Conservation (phyloP, 176 grass and related monocot species). For the Echinochloa phyllopogon region DNA sequence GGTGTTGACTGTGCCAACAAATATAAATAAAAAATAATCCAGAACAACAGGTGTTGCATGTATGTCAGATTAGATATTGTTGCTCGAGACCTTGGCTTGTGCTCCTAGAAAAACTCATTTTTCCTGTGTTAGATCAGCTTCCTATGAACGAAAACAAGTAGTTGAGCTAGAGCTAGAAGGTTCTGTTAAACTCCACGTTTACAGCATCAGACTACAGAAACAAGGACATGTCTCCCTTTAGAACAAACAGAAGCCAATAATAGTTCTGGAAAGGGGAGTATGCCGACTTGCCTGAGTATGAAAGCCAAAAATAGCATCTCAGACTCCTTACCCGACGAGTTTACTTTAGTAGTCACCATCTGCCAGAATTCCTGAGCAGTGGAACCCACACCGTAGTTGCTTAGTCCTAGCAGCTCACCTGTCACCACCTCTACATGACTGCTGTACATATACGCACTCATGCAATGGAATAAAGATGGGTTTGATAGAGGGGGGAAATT, state of each 20-base stretch:
- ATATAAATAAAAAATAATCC: not conserved
- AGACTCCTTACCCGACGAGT: not conserved
- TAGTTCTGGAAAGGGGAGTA: conserved; percentile 35
- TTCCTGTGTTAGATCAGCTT: conserved; percentile 47
- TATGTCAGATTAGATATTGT: conserved; percentile 2
- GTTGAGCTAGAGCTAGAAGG: conserved; percentile 5
- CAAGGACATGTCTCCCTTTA: conserved; percentile 22
- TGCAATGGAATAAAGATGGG: conserved; percentile 50
- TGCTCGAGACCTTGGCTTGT: conserved; percentile 11
- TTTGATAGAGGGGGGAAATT: conserved; percentile 18
- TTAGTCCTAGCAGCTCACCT: conserved; percentile 39
- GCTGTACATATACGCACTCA: conserved; percentile 29
- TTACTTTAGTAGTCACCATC: conserved; percentile 54
- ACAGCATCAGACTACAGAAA: conserved; percentile 12
- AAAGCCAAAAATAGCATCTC: conserved; percentile 35
- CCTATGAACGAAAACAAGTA: not conserved
- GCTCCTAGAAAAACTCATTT: not conserved
- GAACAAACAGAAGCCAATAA: conserved; percentile 35
- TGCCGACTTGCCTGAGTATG: not conserved
- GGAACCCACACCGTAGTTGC: conserved; percentile 27
- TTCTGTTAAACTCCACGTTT: not conserved
- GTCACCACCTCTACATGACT: conserved; percentile 24
- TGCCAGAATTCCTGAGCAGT: conserved; percentile 29
- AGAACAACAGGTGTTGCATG: conserved; percentile 7
- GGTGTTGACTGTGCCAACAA: not conserved